A percentile compares a stretch with the other conserved stretches of the same genome.
phyloP scores from a whole-genome alignment of 2,329 filamentous ascomycete species.

The Keithomyces neogunnii region DNA sequence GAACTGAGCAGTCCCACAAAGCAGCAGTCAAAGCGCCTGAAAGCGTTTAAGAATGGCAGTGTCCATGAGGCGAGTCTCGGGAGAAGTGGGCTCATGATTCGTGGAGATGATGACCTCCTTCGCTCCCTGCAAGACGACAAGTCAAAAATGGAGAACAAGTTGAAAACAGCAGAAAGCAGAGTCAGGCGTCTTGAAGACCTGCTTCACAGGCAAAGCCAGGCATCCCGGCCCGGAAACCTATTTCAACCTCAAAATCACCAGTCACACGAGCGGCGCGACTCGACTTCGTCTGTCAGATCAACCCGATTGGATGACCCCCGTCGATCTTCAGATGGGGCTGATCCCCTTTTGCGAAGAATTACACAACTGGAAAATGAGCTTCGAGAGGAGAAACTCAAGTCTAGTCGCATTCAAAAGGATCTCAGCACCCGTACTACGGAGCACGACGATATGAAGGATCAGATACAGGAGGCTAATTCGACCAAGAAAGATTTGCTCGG shows the following conservation, averaged over 20 bases:
- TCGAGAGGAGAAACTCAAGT: constrained; percentile 60
- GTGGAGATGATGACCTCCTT: constrained; percentile 78
- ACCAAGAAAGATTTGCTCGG: constrained; percentile 91
- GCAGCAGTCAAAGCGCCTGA: constrained; percentile 77
- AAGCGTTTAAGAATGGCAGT: constrained; percentile 94
- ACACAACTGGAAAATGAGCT: constrained; percentile 72
- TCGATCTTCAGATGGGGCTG: constrained; percentile 37
- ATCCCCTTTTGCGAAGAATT: constrained; percentile 39
- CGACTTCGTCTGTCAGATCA: constrained; percentile 39
- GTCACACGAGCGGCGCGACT: constrained; percentile 40
- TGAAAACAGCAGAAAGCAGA: constrained; percentile 80
- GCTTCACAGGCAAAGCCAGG: constrained; percentile 70
- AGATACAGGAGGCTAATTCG: constrained; percentile 77
- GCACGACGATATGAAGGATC: constrained; percentile 54
- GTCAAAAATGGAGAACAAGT: constrained; percentile 58
- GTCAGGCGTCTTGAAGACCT: constrained; percentile 88
- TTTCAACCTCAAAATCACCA: constrained; percentile 42
- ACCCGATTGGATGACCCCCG: constrained; percentile 35
- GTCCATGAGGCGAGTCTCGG: constrained; percentile 84
- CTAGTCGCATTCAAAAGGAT: constrained; percentile 61
- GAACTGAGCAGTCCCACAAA: constrained; percentile 77
- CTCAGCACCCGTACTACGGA: constrained; percentile 47
- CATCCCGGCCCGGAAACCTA: constrained; percentile 45
- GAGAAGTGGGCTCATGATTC: constrained; percentile 75
- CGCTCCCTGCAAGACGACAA: constrained; percentile 78